Evolutionary conservation across 2,329 filamentous ascomycete genomes (phyloP).

Genomic region (Sporothrix euskadiensis): DNA sequence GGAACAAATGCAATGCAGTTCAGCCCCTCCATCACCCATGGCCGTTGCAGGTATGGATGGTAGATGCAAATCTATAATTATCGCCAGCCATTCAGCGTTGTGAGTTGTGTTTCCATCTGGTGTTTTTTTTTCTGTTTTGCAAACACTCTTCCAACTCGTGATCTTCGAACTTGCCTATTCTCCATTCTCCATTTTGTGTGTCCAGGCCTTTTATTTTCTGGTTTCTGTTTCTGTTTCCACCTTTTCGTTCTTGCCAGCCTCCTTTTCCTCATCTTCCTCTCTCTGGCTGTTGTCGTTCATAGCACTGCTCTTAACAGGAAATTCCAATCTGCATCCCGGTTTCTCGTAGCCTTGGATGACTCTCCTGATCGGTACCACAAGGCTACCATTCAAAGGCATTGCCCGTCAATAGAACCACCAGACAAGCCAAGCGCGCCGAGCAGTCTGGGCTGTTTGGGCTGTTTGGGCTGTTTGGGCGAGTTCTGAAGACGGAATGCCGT

Average conservation of each 20-base stretch:
- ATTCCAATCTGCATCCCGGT: background rate
- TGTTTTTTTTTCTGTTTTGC: background rate
- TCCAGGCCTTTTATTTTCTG: background rate
- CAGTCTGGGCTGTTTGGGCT: background rate
- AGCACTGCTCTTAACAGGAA: background rate
- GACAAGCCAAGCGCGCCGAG: slow-evolving; percentile 18
- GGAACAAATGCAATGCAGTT: background rate
- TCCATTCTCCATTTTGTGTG: background rate
- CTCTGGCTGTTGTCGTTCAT: slow-evolving; percentile 6
- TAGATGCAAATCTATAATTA: slow-evolving; percentile 3
- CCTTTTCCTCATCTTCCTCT: too few species aligned
- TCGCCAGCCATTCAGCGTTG: slow-evolving; percentile 13
- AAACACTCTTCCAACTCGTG: background rate
- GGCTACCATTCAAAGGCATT: slow-evolving; percentile 17
- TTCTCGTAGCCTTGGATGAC: background rate
- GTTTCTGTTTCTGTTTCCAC: background rate
- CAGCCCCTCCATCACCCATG: background rate
- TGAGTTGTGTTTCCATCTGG: slow-evolving; percentile 17
- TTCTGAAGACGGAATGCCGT: background rate
- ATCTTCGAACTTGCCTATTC: background rate
- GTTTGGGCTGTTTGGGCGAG: background rate
- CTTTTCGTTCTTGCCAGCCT: background rate
- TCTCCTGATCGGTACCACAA: background rate
- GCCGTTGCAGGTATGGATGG: background rate
- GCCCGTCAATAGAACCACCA: background rate